Conservation (phyloP, 83 land plant species). For the Thuja plicata region DNA sequence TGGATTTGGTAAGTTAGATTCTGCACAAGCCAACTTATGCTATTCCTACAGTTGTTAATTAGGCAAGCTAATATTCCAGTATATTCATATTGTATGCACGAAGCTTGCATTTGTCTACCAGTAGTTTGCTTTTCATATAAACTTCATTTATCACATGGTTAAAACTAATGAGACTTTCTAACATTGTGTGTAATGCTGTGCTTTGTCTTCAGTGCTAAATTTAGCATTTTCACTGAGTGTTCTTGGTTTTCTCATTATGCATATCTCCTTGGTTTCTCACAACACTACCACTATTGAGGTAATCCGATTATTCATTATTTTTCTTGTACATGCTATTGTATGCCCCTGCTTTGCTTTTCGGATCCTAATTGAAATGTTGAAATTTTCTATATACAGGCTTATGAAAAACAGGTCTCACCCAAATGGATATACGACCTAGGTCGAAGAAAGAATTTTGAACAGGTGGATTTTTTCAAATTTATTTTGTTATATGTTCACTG, state of each 20-base stretch:
- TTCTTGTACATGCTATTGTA: not conserved
- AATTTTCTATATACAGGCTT: slow-evolving; percentile 58
- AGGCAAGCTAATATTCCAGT: not conserved
- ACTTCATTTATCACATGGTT: not conserved
- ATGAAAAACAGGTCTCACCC: slow-evolving; percentile 87
- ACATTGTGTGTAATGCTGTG: not conserved
- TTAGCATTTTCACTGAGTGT: slow-evolving; percentile 94
- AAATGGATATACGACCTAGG: slow-evolving; percentile 96
- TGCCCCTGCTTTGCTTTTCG: not conserved
- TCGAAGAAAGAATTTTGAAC: slow-evolving; percentile 85
- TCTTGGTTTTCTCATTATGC: slow-evolving; percentile 94
- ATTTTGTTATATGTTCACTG: not conserved
- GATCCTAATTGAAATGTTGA: not conserved
- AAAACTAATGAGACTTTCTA: not conserved
- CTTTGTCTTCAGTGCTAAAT: slow-evolving; percentile 65
- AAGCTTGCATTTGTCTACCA: slow-evolving; percentile 4
- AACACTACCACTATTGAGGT: slow-evolving; percentile 98
- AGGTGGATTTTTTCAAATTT: slow-evolving; percentile 41
- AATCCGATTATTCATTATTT: not conserved
- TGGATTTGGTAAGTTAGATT: slow-evolving; percentile 66
- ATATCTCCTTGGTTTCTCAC: slow-evolving; percentile 79
- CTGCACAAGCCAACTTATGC: not conserved
- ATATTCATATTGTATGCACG: not conserved
- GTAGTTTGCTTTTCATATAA: not conserved
- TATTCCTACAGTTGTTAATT: not conserved